These are phyloP conservation scores for Arachnopeziza araneosa DNA, from an alignment of 2,329 filamentous ascomycete genomes.

Conservation along the genomic window DNA sequence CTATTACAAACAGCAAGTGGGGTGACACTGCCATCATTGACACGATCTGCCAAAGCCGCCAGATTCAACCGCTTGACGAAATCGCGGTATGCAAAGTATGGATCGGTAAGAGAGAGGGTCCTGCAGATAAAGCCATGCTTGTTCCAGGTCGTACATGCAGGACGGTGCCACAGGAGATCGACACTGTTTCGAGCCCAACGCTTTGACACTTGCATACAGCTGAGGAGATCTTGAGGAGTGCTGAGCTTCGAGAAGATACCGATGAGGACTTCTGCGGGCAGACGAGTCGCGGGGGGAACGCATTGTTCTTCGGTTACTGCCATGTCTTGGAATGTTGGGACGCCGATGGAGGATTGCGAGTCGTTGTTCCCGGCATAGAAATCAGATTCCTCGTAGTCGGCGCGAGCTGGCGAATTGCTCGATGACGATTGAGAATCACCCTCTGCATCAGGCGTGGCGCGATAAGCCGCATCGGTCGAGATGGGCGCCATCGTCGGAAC, in stretches of 20 bases:
- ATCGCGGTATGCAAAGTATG: constrained; percentile 83
- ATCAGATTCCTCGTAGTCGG: constrained; percentile 87
- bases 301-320: constrained; percentile 63
- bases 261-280: constrained; percentile 94
- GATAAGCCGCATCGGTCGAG: constrained; percentile 21
- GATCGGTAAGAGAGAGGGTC: constrained; percentile 65
- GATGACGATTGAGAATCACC: constrained; percentile 40
- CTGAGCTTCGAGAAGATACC: constrained; percentile 82
- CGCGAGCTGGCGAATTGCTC: constrained; percentile 68
- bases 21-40: constrained; percentile 86
- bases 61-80: constrained; percentile 91
- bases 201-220: constrained; percentile 91
- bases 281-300: constrained; percentile 71
- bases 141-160: constrained; percentile 80
- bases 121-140: constrained; percentile 76
- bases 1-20: constrained; percentile 81
- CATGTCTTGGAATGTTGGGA: constrained; percentile 71
- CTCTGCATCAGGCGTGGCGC: constrained; percentile 25
- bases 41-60: constrained; percentile 63
- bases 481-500: constrained; percentile 22
- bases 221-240: constrained; percentile 69
- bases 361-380: constrained; percentile 88
- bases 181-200: constrained; percentile 90
- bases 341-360: constrained; percentile 84
- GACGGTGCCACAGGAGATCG: constrained; percentile 90